Percentiles rank a stretch among this genome's conserved stretches.
phyloP scores from a whole-genome alignment of 208 protist genomes.

The Tritrichomonas musculus region DNA sequence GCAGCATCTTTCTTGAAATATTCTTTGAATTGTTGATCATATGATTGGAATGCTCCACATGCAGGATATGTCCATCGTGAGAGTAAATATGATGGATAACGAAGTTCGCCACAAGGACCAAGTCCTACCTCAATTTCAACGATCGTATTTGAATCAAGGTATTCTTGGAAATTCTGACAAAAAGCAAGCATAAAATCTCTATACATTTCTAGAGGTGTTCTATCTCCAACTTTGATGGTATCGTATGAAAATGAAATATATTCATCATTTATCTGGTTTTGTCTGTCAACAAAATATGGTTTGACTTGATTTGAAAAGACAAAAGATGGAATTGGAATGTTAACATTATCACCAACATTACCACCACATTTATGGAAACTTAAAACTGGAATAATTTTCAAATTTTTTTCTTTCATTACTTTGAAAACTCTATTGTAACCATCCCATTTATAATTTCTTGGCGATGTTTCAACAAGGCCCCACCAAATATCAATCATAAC shows the following conservation, averaged over 20 bases:
- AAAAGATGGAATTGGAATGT: neutral
- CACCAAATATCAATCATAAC: slow-evolving; percentile 25
- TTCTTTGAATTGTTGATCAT: neutral
- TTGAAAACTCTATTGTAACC: neutral
- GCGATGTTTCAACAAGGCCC: neutral
- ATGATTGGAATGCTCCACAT: neutral
- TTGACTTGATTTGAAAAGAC: neutral
- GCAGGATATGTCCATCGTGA: neutral
- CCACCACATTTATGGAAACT: neutral
- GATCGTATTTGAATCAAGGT: neutral
- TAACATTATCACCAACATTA: neutral
- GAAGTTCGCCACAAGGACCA: slow-evolving; percentile 7
- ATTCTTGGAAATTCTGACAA: neutral
- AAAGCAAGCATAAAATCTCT: neutral
- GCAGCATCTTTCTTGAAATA: neutral
- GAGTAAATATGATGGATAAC: too few relatives aligned
- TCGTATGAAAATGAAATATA: slow-evolving; percentile 19
- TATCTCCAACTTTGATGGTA: neutral
- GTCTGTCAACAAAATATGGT: neutral
- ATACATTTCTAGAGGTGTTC: neutral
- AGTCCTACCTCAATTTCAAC: neutral
- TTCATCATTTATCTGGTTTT: neutral
- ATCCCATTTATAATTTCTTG: neutral
- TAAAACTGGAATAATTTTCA: slow-evolving; percentile 9
- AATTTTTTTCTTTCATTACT: neutral